Evolutionary conservation across 2,329 filamentous ascomycete species (phyloP), one percentile per base, ranked within the genome.

Genomic region (Paradendryphiella salina): DNA sequence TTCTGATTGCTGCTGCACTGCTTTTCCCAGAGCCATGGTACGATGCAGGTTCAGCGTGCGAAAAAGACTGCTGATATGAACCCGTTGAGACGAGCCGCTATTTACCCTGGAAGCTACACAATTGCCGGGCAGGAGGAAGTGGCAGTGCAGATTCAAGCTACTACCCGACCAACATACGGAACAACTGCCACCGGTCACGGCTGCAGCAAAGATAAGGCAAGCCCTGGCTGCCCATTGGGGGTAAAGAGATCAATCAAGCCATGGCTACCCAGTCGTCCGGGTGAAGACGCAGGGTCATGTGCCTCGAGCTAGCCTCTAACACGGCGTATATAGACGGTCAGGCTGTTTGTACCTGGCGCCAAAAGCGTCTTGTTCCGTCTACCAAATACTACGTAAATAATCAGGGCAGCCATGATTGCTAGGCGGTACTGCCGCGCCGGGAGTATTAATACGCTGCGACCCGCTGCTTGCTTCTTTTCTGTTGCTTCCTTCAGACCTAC

Each of bases 391-490:
- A 44, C 26, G 37, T 32, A 28, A 9, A 26, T 28, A 45, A 42
- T 23, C 47, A 48, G 46, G 56, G 51, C 8, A 26, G 6, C 52
- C 44, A 63, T 65, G 63, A 48, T 60, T 54, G 49, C 52, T 49
- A 52, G 54, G 44, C 40, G 47, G 15, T 59, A 40, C 40, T 56
- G 50, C 56, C 56, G 59, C 31, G 49, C 54, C 38, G 38, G 48
- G 20, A 59, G 52, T 65, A 65, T 60, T 61, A 64, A 64, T 60
- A 61, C 53, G 40, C 50, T 54, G 46, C 56, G 55, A 15, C 35
- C 31, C 31, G 37, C 39, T 26, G 48, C 37, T 53, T 54, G 50
- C 51, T 60, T 47, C 36, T 52, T 49, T 46, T 41, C 46, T 42
- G 32, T 34, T 40, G 31, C 20, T 34, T 21, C 40, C 47, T 51